Evolutionary conservation across 305 asterid species (phyloP), one percentile per base, ranked within the genome.

Genomic region (Plantago lanceolata): DNA sequence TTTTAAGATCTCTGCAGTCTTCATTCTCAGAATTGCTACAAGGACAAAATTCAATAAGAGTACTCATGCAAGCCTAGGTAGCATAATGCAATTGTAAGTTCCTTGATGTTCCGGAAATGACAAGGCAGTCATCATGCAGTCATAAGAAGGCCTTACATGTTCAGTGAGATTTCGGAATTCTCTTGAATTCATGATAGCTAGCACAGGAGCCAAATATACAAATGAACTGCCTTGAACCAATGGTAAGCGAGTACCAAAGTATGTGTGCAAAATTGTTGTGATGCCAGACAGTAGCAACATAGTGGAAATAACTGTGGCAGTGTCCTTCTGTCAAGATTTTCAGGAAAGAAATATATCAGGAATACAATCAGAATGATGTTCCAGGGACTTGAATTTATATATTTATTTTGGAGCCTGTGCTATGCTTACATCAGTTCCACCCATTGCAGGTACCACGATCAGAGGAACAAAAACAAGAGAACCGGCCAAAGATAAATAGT

Each of bases 151-250:
- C 60, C 96, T 80, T 84, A 93, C 97, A 79, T 93, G 82, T 68
- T 84, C 96, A 55, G 90, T 76, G 71, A 90, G 95, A 76, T 90
- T 83, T 47, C 97, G 86, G 74, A 77, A 82, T 67, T 93, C 99
- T 56, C 87, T 84, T 48, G 99, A 90, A 74, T 93, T 90, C 81
- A 83, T 82, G 76, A 93, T 83, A 71, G 76, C 94, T 62, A 93
- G 76, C 57, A 94, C 97, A 66, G 99, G 96, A 61, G 99, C 97
- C 85, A 90, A 80, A 80, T 80, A 90, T 64, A 87, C 95, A 77
- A 93, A 90, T 6, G 99, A 93, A 75, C 99, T 90, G 79, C 99
- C 99, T 78, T 93, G 99, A 76, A 93, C 94, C 75, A 93, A 71
- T 3, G 99, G 99, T 45, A 93, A 95, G n/a, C 97, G 88, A 63